Conservation (phyloP, 768 basidiomycete genomes). For the Boletus rufocinnamomeus region DNA sequence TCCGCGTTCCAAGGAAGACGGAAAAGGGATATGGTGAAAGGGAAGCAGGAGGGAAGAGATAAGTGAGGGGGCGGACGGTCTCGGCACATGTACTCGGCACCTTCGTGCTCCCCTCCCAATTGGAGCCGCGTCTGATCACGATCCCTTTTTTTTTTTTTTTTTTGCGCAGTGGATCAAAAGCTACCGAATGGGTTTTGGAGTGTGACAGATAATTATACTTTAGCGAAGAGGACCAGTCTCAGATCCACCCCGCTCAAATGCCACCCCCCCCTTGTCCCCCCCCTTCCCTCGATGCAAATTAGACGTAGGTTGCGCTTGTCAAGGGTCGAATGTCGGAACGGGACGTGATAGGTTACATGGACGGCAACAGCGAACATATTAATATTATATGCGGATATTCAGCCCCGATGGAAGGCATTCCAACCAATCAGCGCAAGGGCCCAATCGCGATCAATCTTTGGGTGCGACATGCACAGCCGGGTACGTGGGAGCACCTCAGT, state of each 20-base stretch:
- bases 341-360: background rate
- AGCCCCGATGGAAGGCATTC: slow-evolving; percentile 3
- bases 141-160: background rate
- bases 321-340: slow-evolving; percentile 10
- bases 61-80: background rate
- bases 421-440: slow-evolving; percentile 15
- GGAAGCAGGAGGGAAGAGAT: background rate
- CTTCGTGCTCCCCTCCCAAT: slow-evolving; percentile 2
- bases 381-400: slow-evolving; percentile 5
- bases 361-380: slow-evolving; percentile 2
- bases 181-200: slow-evolving; percentile 25
- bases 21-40: too few species aligned
- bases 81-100: slow-evolving; percentile 19
- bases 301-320: slow-evolving; percentile 18
- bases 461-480: slow-evolving; percentile 29
- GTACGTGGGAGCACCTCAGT: slow-evolving; percentile 25
- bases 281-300: slow-evolving; percentile 1
- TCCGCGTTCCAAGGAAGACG: too few species aligned
- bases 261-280: background rate
- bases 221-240: slow-evolving; percentile 7
- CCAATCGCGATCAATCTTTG: slow-evolving; percentile 25
- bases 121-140: background rate
- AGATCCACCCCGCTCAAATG: slow-evolving; percentile 17
- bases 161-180: slow-evolving; percentile 6
- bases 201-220: slow-evolving; percentile 8